Conservation (phyloP, 768 basidiomycete genomes). For the Agrocybe pediades region DNA sequence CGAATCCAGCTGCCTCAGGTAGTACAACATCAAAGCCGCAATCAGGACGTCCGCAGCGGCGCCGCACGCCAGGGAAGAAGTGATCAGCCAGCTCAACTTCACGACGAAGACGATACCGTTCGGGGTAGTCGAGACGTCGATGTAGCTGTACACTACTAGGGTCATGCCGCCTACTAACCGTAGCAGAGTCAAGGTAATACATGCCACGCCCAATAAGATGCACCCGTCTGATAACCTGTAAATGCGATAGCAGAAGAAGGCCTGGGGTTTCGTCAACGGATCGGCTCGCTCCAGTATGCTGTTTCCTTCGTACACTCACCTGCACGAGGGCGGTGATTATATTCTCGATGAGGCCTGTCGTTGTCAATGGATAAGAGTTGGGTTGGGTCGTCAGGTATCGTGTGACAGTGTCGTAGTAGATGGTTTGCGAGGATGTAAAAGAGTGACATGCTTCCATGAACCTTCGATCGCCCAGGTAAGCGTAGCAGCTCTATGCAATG, state of each 20-base stretch:
- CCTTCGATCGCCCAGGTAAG: background rate
- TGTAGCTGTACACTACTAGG: slow-evolving; percentile 7
- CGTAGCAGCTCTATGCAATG: background rate
- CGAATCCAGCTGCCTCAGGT: slow-evolving; percentile 8
- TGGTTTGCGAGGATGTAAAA: slow-evolving; percentile 11
- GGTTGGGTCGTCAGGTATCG: slow-evolving; percentile 1
- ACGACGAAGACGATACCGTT: slow-evolving; percentile 12
- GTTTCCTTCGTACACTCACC: background rate
- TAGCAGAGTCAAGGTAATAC: slow-evolving; percentile 7
- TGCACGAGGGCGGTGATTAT: slow-evolving; percentile 14
- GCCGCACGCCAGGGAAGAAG: slow-evolving; percentile 12
- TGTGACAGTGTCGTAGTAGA: slow-evolving; percentile 13
- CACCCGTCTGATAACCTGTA: slow-evolving; percentile 10
- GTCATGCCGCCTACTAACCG: slow-evolving; percentile 15
- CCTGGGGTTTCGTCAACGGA: background rate
- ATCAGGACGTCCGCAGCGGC: slow-evolving; percentile 15
- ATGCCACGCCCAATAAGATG: background rate
- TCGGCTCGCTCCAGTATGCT: background rate
- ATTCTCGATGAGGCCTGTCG: slow-evolving; percentile 10
- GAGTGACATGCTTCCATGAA: slow-evolving; percentile 9
- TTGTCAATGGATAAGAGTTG: slow-evolving; percentile 12
- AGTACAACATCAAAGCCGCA: slow-evolving; percentile 9
- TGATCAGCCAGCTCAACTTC: slow-evolving; percentile 16
- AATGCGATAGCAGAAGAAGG: slow-evolving; percentile 14
- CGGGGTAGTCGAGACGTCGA: slow-evolving; percentile 14